Evolutionary conservation across 2,329 filamentous ascomycete genomes (phyloP).

Genomic region (Myrmaecium sp.): DNA sequence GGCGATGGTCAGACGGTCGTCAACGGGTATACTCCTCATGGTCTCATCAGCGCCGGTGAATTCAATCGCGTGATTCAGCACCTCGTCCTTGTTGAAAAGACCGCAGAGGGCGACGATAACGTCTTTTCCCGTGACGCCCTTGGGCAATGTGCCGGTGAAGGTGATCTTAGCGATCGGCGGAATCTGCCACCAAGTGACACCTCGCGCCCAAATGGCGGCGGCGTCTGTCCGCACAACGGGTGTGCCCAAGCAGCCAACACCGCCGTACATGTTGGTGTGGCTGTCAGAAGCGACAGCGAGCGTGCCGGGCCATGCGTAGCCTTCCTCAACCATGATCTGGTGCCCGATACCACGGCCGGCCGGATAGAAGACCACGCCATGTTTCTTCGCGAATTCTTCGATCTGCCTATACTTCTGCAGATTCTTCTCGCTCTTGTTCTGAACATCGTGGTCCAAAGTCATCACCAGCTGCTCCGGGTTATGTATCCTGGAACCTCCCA

Average conservation of each 20-base stretch:
- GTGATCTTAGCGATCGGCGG: constrained; percentile 71
- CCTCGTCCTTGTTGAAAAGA: constrained; percentile 72
- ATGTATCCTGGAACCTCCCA: constrained; percentile 59
- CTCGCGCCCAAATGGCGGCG: constrained; percentile 70
- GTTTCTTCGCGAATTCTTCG: constrained; percentile 60
- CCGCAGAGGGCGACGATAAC: constrained; percentile 81
- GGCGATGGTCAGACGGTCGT: constrained; percentile 54
- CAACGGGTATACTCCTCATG: constrained; percentile 52
- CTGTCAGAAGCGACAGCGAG: constrained; percentile 62
- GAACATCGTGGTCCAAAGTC: constrained; percentile 76
- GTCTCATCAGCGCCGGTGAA: constrained; percentile 71
- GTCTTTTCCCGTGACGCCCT: constrained; percentile 81
- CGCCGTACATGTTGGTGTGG: constrained; percentile 74
- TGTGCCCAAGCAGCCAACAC: constrained; percentile 59
- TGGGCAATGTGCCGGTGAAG: constrained; percentile 56
- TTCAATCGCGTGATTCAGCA: constrained; percentile 81
- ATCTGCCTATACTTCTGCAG: constrained; percentile 71
- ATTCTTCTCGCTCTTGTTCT: constrained; percentile 64
- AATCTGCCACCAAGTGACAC: constrained; percentile 73
- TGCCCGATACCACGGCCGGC: constrained; percentile 74
- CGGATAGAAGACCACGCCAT: constrained; percentile 63
- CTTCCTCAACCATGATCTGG: constrained; percentile 81
- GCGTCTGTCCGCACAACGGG: constrained; percentile 78
- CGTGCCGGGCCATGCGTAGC: constrained; percentile 71
- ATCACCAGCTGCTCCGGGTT: constrained; percentile 61